phyloP scores from a whole-genome alignment of 139 green algal species.

The Micromonas commoda region DNA sequence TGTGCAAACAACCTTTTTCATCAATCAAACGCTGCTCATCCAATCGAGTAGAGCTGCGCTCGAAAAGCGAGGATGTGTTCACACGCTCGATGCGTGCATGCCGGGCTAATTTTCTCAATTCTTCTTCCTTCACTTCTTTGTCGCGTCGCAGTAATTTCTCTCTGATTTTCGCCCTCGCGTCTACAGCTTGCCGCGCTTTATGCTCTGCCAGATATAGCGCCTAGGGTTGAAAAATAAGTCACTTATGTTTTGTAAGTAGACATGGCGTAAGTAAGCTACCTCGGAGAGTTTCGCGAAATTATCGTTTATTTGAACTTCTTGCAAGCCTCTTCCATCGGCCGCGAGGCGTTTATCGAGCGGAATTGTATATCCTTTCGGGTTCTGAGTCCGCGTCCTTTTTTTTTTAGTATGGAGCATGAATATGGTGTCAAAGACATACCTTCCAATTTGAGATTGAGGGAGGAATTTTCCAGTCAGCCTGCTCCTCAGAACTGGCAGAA shows the following conservation, averaged over 20 bases:
- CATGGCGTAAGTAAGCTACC: background rate
- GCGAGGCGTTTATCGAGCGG: conserved; percentile 97
- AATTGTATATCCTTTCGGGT: conserved; percentile 93
- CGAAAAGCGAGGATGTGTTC: background rate
- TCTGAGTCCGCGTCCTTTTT: conserved; percentile 32
- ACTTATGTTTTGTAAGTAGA: background rate
- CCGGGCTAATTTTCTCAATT: conserved; percentile 87
- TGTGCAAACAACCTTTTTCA: too few relatives aligned
- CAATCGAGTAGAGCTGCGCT: too few relatives aligned
- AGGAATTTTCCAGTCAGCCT: conserved; percentile 97
- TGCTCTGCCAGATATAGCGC: conserved; percentile 91
- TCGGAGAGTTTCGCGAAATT: conserved; percentile 83
- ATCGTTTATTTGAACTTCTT: conserved; percentile 92
- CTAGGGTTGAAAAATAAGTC: background rate
- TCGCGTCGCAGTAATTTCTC: conserved; percentile 74
- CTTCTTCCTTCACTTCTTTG: conserved; percentile 85
- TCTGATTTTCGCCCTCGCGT: conserved; percentile 80
- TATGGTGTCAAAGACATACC: conserved; percentile 18
- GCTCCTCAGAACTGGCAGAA: conserved; percentile 75
- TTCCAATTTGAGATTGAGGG: conserved; percentile 95
- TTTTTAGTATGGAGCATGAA: background rate
- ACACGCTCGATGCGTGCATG: conserved; percentile 74
- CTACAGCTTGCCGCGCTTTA: conserved; percentile 78
- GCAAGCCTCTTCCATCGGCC: conserved; percentile 89
- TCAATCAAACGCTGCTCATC: too few relatives aligned